phyloP scores from a whole-genome alignment of 345 rosid genomes.

The Brassica juncea region DNA sequence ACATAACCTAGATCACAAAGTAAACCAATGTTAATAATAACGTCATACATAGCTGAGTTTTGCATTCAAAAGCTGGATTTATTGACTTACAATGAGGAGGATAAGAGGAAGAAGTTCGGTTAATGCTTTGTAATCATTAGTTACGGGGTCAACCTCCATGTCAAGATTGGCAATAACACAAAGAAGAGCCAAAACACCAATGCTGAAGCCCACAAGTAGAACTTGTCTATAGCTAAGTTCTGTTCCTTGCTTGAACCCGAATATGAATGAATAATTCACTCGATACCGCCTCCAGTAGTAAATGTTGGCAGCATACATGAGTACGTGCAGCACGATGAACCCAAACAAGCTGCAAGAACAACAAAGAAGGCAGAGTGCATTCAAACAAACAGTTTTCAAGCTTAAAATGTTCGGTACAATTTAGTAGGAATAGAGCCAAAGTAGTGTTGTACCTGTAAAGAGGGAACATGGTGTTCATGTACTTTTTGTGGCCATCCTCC shows the following conservation, averaged over 20 bases:
- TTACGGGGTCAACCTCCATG: conserved; percentile 53
- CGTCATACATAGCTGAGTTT: background rate
- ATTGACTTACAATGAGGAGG: conserved; percentile 41
- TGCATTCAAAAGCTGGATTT: background rate
- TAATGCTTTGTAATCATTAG: conserved; percentile 44
- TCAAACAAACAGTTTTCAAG: background rate
- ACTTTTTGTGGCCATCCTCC: conserved; percentile 31
- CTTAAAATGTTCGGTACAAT: background rate
- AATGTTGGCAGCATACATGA: conserved; percentile 44
- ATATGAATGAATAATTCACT: conserved; percentile 66
- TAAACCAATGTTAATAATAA: background rate
- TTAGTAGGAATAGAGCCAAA: background rate
- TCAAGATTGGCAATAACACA: conserved; percentile 63
- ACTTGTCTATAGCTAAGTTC: conserved; percentile 68
- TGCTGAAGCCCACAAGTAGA: conserved; percentile 52
- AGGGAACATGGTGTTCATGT: conserved; percentile 68
- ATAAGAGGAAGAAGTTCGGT: conserved; percentile 54
- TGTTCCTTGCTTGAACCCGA: conserved; percentile 71
- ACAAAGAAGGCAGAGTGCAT: background rate
- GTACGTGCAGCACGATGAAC: conserved; percentile 45
- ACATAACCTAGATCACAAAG: conserved; percentile 30
- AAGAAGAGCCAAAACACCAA: conserved; percentile 51
- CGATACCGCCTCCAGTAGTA: conserved; percentile 47
- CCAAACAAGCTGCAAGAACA: conserved; percentile 47
- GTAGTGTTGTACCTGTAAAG: conserved; percentile 50